Evolutionary conservation across 2,329 filamentous ascomycete genomes (phyloP).

Genomic region (Aspergillus sp.): DNA sequence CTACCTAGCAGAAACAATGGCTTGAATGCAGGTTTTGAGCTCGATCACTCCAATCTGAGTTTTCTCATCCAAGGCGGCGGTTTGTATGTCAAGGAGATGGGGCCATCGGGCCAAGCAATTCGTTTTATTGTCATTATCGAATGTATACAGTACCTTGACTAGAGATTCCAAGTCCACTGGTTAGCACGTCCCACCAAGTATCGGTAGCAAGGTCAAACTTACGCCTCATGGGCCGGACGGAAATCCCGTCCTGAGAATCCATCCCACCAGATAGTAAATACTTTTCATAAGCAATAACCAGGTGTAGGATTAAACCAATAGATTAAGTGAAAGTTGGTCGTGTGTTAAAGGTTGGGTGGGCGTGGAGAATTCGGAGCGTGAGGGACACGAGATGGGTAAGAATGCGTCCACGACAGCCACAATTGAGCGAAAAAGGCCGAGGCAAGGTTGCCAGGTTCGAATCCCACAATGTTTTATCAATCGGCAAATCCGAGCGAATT

Average conservation of each 20-base stretch:
- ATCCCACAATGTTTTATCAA: conserved; percentile 12
- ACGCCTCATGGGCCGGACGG: conserved; percentile 67
- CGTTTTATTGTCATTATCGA: conserved; percentile 83
- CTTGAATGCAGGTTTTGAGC: conserved; percentile 80
- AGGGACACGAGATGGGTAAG: background rate
- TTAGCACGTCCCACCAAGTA: conserved; percentile 16
- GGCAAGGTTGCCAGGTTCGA: conserved; percentile 12
- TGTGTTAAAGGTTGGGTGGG: background rate
- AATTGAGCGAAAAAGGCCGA: conserved; percentile 9
- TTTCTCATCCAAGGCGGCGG: conserved; percentile 75
- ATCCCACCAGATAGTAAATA: conserved; percentile 32
- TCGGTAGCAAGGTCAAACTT: conserved; percentile 37
- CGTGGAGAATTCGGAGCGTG: background rate
- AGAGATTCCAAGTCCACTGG: conserved; percentile 20
- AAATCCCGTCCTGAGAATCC: conserved; percentile 53
- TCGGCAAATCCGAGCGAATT: conserved; percentile 17
- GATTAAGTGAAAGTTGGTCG: background rate
- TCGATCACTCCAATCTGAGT: conserved; percentile 85
- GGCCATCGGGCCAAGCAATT: conserved; percentile 87
- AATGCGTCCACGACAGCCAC: conserved; percentile 4
- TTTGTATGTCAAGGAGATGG: conserved; percentile 75
- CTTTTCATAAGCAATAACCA: conserved; percentile 30
- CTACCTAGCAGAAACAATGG: conserved; percentile 66
- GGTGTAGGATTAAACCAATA: conserved; percentile 1
- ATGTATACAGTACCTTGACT: conserved; percentile 98